Base-by-base conservation (phyloP, 1,139 yeast species). In the Blastobotrys capitulatus region DNA sequence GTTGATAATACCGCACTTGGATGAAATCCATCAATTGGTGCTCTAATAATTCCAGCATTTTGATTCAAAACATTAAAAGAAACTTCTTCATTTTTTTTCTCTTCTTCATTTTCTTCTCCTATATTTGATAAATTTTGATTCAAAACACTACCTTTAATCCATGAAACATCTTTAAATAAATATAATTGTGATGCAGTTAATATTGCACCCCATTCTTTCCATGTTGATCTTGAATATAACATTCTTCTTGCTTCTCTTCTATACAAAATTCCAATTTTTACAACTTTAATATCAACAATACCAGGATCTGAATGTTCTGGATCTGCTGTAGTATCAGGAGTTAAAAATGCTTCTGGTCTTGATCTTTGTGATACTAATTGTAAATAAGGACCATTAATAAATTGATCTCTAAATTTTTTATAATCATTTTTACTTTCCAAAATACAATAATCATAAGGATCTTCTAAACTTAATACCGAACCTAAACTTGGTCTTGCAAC, bases 131-230 rank as follows among this genome's bases (percentile, higher is more conserved):
- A 22, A 6, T 9, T 19, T 22, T 19, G 57, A 10, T 50, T 37
- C 25, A 52, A 26, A 10, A 55, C 40, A 8, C 51, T 42, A 7
- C 60, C 55, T 46, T 64, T 60, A 43, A 72, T 62, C 74, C 75
- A 71, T 1, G 62, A 52, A 2, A 63, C 63, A 50, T 72, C 72
- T 50, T 70, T 69, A 57, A 72, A 72, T 35, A 72, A 57, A 48
- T 72, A 71, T 3, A 73, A 61, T 49, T 69, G 69, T 6, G 74
- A 68, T 1, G 69, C 66, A 1, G 76, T 72, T 38, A 72, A 54
- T 20, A 72, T 61, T 1, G 70, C 72, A 5, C 76, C 76, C 72
- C 73, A 71, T 50, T 69, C 72, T 26, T 64, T 62, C 72, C 72
- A 70, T 6, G 59, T 56, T 10, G 60, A 57, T 44, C 62, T 66